Evolutionary conservation across 306 rosid genomes (phyloP).

Genomic region (Fragaria ananassa): DNA sequence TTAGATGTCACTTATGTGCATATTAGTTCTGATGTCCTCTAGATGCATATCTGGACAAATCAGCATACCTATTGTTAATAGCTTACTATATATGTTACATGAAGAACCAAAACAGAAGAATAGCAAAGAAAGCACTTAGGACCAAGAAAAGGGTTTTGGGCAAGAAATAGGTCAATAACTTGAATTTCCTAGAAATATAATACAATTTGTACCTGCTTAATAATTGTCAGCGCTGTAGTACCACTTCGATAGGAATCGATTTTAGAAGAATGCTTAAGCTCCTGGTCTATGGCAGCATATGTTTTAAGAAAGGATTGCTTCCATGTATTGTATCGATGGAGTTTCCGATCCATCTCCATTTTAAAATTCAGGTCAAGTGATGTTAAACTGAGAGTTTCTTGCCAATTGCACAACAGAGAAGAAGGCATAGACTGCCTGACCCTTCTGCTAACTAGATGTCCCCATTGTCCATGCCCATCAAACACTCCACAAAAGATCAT

Average conservation of each 20-base stretch:
- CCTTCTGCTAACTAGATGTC: slow-evolving; percentile 68
- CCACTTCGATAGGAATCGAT: slow-evolving; percentile 71
- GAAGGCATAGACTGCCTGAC: slow-evolving; percentile 61
- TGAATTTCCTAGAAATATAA: not conserved
- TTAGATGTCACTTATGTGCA: not conserved
- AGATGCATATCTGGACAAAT: not conserved
- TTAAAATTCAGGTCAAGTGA: slow-evolving; percentile 44
- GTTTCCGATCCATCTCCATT: slow-evolving; percentile 41
- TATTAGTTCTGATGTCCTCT: not conserved
- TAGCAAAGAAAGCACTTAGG: not conserved
- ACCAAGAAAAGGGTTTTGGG: not conserved
- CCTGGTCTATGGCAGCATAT: slow-evolving; percentile 58
- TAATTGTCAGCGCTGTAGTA: slow-evolving; percentile 69
- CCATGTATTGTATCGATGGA: slow-evolving; percentile 53
- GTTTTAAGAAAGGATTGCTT: slow-evolving; percentile 64
- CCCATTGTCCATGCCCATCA: slow-evolving; percentile 94
- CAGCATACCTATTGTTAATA: not conserved
- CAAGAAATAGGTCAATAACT: not conserved
- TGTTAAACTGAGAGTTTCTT: slow-evolving; percentile 48
- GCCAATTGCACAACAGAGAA: slow-evolving; percentile 62
- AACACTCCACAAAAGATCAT: slow-evolving; percentile 76
- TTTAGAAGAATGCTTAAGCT: slow-evolving; percentile 59
- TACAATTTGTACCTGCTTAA: slow-evolving; percentile 58
- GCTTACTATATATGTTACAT: not conserved
- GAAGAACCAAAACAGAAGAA: not conserved